Evolutionary conservation across 1,284 basidiomycete genomes (phyloP), one percentile per base, ranked within the genome.

Genomic region (Wolfiporia cocos): DNA sequence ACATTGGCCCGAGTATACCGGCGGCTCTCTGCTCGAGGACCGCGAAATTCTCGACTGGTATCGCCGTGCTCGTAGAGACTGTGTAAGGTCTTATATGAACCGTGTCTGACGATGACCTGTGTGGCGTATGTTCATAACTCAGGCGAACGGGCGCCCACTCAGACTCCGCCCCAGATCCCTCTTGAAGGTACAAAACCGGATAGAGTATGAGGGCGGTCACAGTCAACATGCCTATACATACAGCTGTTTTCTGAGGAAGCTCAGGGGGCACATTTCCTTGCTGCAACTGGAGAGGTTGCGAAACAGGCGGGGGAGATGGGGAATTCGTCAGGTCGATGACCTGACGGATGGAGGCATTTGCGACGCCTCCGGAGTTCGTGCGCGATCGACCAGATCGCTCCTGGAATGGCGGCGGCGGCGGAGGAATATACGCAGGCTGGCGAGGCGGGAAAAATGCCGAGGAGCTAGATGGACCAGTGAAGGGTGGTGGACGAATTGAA

Each of bases 151-250:
- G 70, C 7, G 79, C 78, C 81, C 87, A 91, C 50, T 92, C 88
- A 4, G 68, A 64, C 7, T 79, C 73, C 22, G 61, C 55, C 3
- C 49, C 57, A 37, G 59, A 53, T 37, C 63, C 61, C 53, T 73
- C 67, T 43, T 73, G 74, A 17, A 90, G 67, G 56, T 91, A 92
- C 18, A 72, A 58, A n/a, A 86, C 76, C 3, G 90, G 92, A 63
- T 93, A 93, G 6, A 94, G 71, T 42, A 95, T 82, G 35, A 95
- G 75, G 3, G 89, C 91, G 12, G 84, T 86, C 7, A 84, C 83
- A 32, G 74, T 71, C 37, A 96, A 69, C 41, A 89, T 85, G 2
- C 92, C 92, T 44, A 96, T 93, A 61, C 92, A 95, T 35, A 95
- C 78, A 11, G 86, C 83, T 0, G 84, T 86, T 64, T 81, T 86